phyloP scores from a whole-genome alignment of 345 rosid species.

The Eucalyptus rudis region DNA sequence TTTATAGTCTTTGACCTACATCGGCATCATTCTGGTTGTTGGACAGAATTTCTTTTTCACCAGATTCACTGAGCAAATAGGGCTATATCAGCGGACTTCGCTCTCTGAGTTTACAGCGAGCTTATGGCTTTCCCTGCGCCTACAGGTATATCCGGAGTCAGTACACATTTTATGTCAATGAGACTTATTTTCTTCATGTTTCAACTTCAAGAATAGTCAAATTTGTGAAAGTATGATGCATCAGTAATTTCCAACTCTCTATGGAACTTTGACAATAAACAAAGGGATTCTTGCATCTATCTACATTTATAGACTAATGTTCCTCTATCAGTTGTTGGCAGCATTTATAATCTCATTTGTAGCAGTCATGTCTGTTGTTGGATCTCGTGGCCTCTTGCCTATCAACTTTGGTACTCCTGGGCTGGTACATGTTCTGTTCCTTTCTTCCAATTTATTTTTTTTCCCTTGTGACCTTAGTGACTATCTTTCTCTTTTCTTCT shows the following conservation, averaged over 20 bases:
- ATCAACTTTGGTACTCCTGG: conserved; percentile 78
- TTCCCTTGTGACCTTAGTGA: background rate
- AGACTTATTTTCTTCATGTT: background rate
- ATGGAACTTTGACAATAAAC: background rate
- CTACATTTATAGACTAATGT: background rate
- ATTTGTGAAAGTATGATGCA: background rate
- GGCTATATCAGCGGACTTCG: conserved; percentile 69
- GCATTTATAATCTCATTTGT: conserved; percentile 65
- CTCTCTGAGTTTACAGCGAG: conserved; percentile 70
- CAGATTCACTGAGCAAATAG: conserved; percentile 48
- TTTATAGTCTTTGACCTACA: background rate
- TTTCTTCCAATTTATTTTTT: background rate
- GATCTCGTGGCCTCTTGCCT: conserved; percentile 54
- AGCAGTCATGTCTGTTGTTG: conserved; percentile 64
- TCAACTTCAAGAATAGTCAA: background rate
- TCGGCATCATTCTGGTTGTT: background rate
- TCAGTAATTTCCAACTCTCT: background rate
- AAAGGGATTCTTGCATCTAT: background rate
- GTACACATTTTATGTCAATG: background rate
- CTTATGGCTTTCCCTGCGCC: conserved; percentile 96
- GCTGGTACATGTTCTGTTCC: conserved; percentile 38
- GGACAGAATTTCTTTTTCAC: conserved; percentile 51
- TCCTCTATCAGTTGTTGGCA: conserved; percentile 55
- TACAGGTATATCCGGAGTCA: conserved; percentile 48
- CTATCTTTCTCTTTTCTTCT: background rate